Base-by-base conservation (phyloP, 768 basidiomycete species). In the Boletus reticulatus region DNA sequence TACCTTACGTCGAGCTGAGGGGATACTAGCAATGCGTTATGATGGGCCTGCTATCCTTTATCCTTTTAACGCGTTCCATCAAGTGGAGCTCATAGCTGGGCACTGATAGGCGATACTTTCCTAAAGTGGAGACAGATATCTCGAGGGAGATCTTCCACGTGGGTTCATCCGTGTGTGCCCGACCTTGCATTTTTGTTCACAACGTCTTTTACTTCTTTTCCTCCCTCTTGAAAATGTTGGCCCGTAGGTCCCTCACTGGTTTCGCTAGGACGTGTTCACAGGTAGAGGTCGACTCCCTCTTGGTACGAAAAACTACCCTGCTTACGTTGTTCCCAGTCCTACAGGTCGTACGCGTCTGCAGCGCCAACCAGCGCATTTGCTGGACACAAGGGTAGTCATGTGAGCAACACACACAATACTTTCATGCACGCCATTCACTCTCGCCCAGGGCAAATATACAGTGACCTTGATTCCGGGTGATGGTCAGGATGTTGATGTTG, bases 381-480 rank as follows among this genome's bases (percentile, higher is more conserved):
- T 74, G 92, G 91, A 53, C 83, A 92, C 79, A 96, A 95, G 79
- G 87, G 84, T 64, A 78, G 83, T 70, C 88, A 89, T 73, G 94
- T 95, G 69, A 72, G 91, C 74, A 56, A 31, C 48, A 24, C 37
- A 13, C 43, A 50, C 22, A 29, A 27, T 22, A 16, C 14, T 54
- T n/a, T 20, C 11, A 2, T 39, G 22, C 49, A 43, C 52, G 50
- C 58, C 20, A 10, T 38, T 58, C 24, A 51, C 56, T 27, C 12
- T 61, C 8, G 36, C 50, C 5, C 61, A 98, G 95, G 95, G 95
- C 55, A 97, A 96, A 80, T 97, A 96, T 76, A 86, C 88, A 34
- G 95, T 98, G 53, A 98, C 97, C 42, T 78, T 98, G 57, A 94
- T 98, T 73, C 94, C 96, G 32, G 96, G 96, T 70, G 96, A 98